Evolutionary conservation across 2,329 filamentous ascomycete genomes (phyloP), one percentile per base, ranked within the genome.

Genomic region (Sarocladium strictum): DNA sequence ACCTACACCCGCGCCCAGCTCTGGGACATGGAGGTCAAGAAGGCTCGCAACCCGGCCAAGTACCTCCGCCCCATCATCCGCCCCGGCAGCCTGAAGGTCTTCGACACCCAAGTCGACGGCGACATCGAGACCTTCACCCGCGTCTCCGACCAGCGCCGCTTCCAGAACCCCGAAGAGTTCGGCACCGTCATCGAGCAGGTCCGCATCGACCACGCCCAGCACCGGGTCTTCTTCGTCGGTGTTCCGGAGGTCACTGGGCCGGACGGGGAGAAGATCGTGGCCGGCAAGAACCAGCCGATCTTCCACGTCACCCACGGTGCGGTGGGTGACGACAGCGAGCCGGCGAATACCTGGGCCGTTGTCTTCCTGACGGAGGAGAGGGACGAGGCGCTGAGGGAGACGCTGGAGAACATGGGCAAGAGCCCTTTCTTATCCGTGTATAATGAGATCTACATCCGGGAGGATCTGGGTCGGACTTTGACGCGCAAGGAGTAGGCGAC

Each of bases 141-240:
- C 1, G 83, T 87, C 49, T 72, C 72, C 35, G 85, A 88, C 38
- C 81, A 85, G 62, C 72, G 76, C 58, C 84, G 79, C 61, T 68
- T 87, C 53, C 81, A 74, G 60, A 82, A 57, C 49, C 43, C 41
- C 6, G 40, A 23, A 11, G 47, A 50, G 1, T 60, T 53, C 45
- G 47, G 32, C 24, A 60, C 40, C 3, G 57, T 60, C 6, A 59
- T 60, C 24, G 57, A 60, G 54, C 53, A 54, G 38, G 58, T 60
- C 14, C 53, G 57, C 10, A 33, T 60, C 27, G 58, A 60, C 24
- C 35, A 58, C 27, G 53, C 57, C 2, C 43, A 43, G 15, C 52
- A 59, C 37, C 33, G 33, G 12, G 55, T 52, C 19, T 53, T 56
- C 38, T 60, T 60, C 21, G 54, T 60, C 35, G 58, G 58, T 19